phyloP scores from a whole-genome alignment of 805 yeast genomes.

The Scheffersomyces amazonensis region DNA sequence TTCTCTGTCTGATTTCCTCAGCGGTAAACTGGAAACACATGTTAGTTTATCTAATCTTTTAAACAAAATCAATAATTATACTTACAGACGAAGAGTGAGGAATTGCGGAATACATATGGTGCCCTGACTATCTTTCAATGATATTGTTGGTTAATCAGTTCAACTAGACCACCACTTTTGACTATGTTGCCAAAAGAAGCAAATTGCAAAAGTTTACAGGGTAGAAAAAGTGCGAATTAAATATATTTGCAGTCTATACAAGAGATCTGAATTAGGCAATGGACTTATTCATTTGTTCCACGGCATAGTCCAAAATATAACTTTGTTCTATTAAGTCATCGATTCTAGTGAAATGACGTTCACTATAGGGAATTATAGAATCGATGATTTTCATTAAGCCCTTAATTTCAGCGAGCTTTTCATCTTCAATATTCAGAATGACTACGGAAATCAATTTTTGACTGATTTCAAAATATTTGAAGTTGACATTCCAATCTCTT shows the following conservation, averaged over 20 bases:
- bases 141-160: no score
- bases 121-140: no score
- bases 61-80: no score
- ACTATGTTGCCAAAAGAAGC: no score
- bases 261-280: constrained; percentile 6
- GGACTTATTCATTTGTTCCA: constrained; percentile 62
- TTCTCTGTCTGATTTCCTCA: constrained; percentile 18
- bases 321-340: constrained; percentile 84
- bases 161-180: no score
- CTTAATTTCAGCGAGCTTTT: constrained; percentile 57
- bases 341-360: constrained; percentile 75
- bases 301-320: constrained; percentile 77
- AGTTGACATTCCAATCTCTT: constrained; percentile 94
- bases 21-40: constrained; percentile 9
- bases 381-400: constrained; percentile 69
- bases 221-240: no score
- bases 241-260: no score
- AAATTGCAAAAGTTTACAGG: no score
- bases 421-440: constrained; percentile 52
- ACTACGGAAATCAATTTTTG: constrained; percentile 73
- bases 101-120: no score
- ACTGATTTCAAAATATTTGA: constrained; percentile 73
- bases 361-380: constrained; percentile 82
- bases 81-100: neutral
- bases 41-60: neutral